Evolutionary conservation across 2,329 filamentous ascomycete species (phyloP).

Genomic region (Monosporascus ibericus): DNA sequence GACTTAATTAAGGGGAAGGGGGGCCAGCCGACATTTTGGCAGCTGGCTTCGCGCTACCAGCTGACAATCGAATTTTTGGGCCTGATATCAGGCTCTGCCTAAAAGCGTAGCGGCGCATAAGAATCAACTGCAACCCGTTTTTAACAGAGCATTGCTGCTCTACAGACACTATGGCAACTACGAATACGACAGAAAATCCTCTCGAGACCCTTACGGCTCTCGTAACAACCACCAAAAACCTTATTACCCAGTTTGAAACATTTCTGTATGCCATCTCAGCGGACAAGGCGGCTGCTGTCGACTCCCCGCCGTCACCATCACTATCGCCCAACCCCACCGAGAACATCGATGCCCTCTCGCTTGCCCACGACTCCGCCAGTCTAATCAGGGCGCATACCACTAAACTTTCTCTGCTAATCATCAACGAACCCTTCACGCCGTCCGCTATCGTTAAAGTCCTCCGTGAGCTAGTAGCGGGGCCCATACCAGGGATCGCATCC

Average conservation of each 20-base stretch:
- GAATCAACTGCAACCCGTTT: not conserved
- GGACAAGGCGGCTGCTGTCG: slow-evolving; percentile 13
- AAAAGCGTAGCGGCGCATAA: not conserved
- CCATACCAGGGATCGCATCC: slow-evolving; percentile 69
- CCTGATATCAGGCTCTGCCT: no score
- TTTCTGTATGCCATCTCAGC: slow-evolving; percentile 35
- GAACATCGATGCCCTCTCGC: slow-evolving; percentile 53
- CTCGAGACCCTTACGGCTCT: slow-evolving; percentile 33
- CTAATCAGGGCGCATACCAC: slow-evolving; percentile 78
- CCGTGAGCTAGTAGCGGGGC: slow-evolving; percentile 62
- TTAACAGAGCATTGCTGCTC: not conserved
- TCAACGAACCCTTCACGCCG: slow-evolving; percentile 81
- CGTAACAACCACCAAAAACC: slow-evolving; percentile 29
- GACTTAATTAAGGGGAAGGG: no score
- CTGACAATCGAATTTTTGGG: no score
- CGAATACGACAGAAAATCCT: slow-evolving; percentile 13
- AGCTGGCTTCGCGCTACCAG: no score
- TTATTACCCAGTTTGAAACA: slow-evolving; percentile 38
- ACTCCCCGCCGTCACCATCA: slow-evolving; percentile 10
- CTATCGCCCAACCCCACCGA: slow-evolving; percentile 7
- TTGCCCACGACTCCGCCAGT: slow-evolving; percentile 65
- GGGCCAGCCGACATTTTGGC: no score
- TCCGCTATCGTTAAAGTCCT: slow-evolving; percentile 67
- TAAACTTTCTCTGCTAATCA: slow-evolving; percentile 79
- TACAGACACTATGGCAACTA: slow-evolving; percentile 2